These are phyloP conservation scores for Leccinellum luteum DNA, from an alignment of 768 basidiomycete species.

Conservation along the genomic window DNA sequence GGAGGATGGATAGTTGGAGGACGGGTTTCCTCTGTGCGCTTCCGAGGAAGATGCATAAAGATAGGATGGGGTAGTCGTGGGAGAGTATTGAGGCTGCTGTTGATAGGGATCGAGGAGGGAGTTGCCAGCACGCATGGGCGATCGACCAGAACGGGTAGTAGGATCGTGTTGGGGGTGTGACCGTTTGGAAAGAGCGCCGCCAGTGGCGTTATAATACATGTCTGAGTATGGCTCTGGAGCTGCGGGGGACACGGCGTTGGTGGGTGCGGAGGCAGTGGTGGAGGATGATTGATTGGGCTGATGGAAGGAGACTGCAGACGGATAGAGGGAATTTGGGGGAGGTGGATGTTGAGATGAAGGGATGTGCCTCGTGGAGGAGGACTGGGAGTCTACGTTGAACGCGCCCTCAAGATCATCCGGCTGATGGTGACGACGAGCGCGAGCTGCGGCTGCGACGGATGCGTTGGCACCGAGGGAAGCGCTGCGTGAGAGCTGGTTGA, in stretches of 20 bases:
- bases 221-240: slow-evolving; percentile 50
- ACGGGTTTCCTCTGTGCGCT: slow-evolving; percentile 39
- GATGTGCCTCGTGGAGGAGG: slow-evolving; percentile 22
- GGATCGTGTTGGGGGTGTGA: slow-evolving; percentile 54
- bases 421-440: slow-evolving; percentile 63
- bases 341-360: slow-evolving; percentile 38
- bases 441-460: slow-evolving; percentile 40
- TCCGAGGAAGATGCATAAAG: slow-evolving; percentile 38
- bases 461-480: slow-evolving; percentile 56
- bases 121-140: slow-evolving; percentile 59
- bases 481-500: slow-evolving; percentile 61
- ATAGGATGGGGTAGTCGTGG: slow-evolving; percentile 48
- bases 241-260: slow-evolving; percentile 24
- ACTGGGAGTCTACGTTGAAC: slow-evolving; percentile 36
- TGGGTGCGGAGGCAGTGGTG: slow-evolving; percentile 20
- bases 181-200: slow-evolving; percentile 51
- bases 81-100: slow-evolving; percentile 62
- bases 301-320: slow-evolving; percentile 57
- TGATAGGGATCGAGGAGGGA: slow-evolving; percentile 68
- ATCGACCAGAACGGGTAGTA: slow-evolving; percentile 50
- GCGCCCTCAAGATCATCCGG: slow-evolving; percentile 66
- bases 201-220: slow-evolving; percentile 58
- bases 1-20: slow-evolving; percentile 48
- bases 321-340: slow-evolving; percentile 48
- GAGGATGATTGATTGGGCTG: slow-evolving; percentile 34